Evolutionary conservation across 1,284 basidiomycete species (phyloP).

Genomic region (Cystobasidium sp.): DNA sequence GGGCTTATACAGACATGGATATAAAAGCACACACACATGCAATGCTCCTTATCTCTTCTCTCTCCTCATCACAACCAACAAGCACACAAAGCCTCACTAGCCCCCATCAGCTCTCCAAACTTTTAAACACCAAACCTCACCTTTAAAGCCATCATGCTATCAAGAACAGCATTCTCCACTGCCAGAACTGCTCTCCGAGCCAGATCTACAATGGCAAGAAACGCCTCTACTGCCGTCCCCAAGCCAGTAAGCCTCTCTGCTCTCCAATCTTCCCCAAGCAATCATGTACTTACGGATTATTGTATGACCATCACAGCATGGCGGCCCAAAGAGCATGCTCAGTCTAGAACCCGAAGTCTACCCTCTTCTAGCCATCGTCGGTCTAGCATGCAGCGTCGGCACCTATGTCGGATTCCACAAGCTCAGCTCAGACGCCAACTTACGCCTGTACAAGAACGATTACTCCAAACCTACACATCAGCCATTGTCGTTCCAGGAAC

Average conservation of each 20-base stretch:
- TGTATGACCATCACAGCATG: slow-evolving; percentile 9
- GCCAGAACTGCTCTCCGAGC: slow-evolving; percentile 35
- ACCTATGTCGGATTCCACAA: slow-evolving; percentile 37
- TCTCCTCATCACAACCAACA: slow-evolving; percentile 4
- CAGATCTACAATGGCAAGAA: slow-evolving; percentile 11
- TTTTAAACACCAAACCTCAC: not conserved
- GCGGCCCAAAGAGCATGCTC: slow-evolving; percentile 28
- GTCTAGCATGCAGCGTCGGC: slow-evolving; percentile 24
- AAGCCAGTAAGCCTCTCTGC: slow-evolving; percentile 16
- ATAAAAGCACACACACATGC: not conserved
- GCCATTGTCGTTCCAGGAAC: slow-evolving; percentile 27
- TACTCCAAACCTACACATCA: slow-evolving; percentile 17
- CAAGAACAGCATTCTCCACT: slow-evolving; percentile 26
- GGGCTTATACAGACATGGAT: not conserved
- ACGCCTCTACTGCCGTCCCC: slow-evolving; percentile 16
- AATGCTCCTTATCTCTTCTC: slow-evolving; percentile 12
- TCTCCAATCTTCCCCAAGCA: not conserved
- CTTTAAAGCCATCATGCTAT: slow-evolving; percentile 32
- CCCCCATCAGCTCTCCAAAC: not conserved
- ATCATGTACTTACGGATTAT: not conserved
- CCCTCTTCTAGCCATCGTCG: slow-evolving; percentile 32
- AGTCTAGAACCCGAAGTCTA: slow-evolving; percentile 41
- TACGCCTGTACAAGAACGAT: slow-evolving; percentile 31
- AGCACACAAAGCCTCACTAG: not conserved
- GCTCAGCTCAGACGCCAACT: slow-evolving; percentile 25